Evolutionary conservation across 2,329 filamentous ascomycete species (phyloP), one percentile per base, ranked within the genome.

Genomic region (Venturia carpophila): DNA sequence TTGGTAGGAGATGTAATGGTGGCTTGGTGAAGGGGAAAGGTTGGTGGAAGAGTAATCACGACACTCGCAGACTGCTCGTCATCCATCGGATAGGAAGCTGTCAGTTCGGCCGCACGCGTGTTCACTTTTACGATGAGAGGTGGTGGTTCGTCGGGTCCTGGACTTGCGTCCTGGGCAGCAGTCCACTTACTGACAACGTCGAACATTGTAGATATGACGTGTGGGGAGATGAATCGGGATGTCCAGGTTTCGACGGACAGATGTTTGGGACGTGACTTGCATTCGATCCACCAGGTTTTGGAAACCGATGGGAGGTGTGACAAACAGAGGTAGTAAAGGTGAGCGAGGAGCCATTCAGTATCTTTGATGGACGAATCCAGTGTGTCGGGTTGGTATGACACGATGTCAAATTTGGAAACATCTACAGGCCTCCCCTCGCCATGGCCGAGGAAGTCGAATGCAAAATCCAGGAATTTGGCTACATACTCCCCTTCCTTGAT

Each of bases 201-300:
- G 6, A 94, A 78, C 0, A 85, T 83, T 27, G 88, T 84, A 0
- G 80, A 76, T 62, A 92, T 84, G 67, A 91, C 83, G 15, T 87
- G 79, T 0, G 87, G 84, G 5, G 91, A 92, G 73, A 96, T 90
- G 74, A 86, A 89, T 77, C 87, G 92, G 65, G 90, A 84, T 1
- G 92, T 96, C 91, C 93, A 99, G 0, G 80, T 78, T 73, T 94
- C 89, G 27, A 97, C 87, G 0, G 90, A 84, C 30, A 87, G 86
- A 39, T 87, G 87, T 19, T 91, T 96, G 74, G 94, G 88, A 66
- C 85, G 82, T 1, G 90, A 92, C 65, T 87, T 87, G 73, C 91
- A 89, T 67, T 89, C 86, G 11, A 93, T 84, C 78, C 88, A 96
- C 91, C 94, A 97, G 1, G 81, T 77, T 71, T 92, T 92, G 66